Percentiles rank a stretch among this genome's conserved stretches.
Conservation (phyloP, 2,329 filamentous ascomycete species). For the Trichoderma semiorbis region DNA sequence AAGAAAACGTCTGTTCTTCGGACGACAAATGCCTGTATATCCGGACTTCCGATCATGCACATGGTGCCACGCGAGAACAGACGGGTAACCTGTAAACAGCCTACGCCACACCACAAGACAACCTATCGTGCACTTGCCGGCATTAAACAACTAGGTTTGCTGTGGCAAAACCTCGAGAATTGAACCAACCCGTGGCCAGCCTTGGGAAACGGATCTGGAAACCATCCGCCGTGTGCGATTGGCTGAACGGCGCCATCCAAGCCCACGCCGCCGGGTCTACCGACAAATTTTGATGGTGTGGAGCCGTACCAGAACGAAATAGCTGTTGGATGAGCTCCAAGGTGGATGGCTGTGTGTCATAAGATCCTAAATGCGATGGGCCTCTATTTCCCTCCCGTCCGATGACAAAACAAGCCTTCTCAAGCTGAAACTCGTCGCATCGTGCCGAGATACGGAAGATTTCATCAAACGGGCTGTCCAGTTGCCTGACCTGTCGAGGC, state of each 20-base stretch:
- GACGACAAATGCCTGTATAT: not conserved
- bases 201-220: not conserved
- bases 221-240: not conserved
- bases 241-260: not conserved
- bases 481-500: not conserved
- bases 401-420: not conserved
- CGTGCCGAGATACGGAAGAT: not conserved
- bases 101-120: not conserved
- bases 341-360: not conserved
- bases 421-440: not conserved
- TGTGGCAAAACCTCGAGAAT: not conserved
- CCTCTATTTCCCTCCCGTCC: not conserved
- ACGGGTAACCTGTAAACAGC: not conserved
- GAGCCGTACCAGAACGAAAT: not conserved
- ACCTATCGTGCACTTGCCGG: not conserved
- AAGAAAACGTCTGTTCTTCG: not conserved
- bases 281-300: slow-evolving; percentile 8
- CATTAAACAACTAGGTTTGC: not conserved
- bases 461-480: not conserved
- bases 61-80: not conserved
- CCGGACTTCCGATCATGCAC: not conserved
- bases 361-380: not conserved
- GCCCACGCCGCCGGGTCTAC: slow-evolving; percentile 1
- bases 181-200: not conserved
- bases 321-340: not conserved